Base-by-base conservation (phyloP, 202 grass and related monocot species). In the Setaria viridis region DNA sequence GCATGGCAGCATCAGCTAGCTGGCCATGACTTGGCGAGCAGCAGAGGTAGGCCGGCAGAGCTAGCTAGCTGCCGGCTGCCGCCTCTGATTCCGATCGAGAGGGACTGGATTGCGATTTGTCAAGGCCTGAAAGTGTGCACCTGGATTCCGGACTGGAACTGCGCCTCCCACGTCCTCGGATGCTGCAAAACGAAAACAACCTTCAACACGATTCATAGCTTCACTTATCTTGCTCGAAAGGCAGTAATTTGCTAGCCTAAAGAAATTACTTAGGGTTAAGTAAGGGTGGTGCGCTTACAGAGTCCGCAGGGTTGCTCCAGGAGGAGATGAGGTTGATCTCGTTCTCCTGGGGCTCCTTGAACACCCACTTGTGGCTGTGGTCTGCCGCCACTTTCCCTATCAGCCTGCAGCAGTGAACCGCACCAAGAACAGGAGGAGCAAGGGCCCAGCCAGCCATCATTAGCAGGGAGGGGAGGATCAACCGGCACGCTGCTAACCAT, bases 81-180 rank as follows among this genome's bases (percentile, higher is more conserved):
- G 39, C 39, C 39, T 41, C 39, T 41, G 39, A 41, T 41, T 41
- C 39, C 4, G 63, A 65, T 70, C 76, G 20, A 56, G 75, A 74
- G 62, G 15, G 49, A 4, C 39, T 21, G 8, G 72, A 85, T 85
- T 69, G 73, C 85, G 82, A 82, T 87, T 78, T 90, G 62, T 79
- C 88, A 79, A 90, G 51, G 21, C 42, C 64, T 80, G 30, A 41
- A 67, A 60, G 29, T 72, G 66, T 71, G 82, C 87, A 99, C 96
- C 93, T 99, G 85, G 82, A 99, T 87, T 25, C 93, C 96, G 25
- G 90, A 94, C 86, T 94, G 90, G 87, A 96, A 99, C 85, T 99
- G 96, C 72, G 96, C 90, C 79, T 99, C 93, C 96, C 96, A 99
- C 84, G 96, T 99, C 90, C 96, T 99, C 68, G 96, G 96, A 79